Evolutionary conservation across 441 rosid genomes (phyloP).

Genomic region (Manihot esculenta): DNA sequence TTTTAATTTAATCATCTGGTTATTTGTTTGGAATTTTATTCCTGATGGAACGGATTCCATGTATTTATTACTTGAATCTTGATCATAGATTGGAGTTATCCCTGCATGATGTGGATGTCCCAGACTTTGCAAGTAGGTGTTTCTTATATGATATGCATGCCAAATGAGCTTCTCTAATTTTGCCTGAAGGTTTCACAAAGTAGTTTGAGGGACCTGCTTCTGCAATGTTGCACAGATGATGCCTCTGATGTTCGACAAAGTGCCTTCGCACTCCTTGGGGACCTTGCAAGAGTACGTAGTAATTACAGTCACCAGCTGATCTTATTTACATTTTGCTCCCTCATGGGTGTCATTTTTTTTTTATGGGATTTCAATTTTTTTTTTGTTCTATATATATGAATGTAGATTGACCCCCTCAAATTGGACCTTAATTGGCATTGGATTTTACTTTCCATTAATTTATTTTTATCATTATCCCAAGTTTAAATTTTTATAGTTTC

Average conservation of each 20-base stretch:
- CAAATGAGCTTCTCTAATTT: slow-evolving; percentile 1
- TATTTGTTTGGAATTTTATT: neutral
- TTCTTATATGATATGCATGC: slow-evolving; percentile 1
- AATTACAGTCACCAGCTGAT: slow-evolving; percentile 6
- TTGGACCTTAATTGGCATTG: too few relatives aligned
- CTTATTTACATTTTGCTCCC: neutral
- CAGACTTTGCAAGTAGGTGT: neutral
- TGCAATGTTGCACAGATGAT: slow-evolving; percentile 93
- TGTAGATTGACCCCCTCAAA: too few relatives aligned
- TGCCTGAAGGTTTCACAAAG: slow-evolving; percentile 71
- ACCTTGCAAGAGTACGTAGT: slow-evolving; percentile 83
- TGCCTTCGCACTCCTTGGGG: slow-evolving; percentile 98
- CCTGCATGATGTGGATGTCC: neutral
- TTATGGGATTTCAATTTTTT: too few relatives aligned
- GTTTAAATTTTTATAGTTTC: too few relatives aligned
- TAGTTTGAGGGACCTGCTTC: slow-evolving; percentile 79
- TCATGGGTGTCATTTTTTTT: too few relatives aligned
- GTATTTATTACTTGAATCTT: neutral
- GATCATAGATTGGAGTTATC: neutral
- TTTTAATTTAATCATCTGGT: neutral
- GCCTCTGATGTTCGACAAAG: slow-evolving; percentile 91
- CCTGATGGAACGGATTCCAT: neutral
- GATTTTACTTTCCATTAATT: too few relatives aligned
- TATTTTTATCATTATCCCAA: too few relatives aligned
- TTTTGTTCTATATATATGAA: too few relatives aligned